These are phyloP conservation scores for Aspergillus sclerotioniger DNA, from an alignment of 495 filamentous ascomycete species.

Conservation along the genomic window DNA sequence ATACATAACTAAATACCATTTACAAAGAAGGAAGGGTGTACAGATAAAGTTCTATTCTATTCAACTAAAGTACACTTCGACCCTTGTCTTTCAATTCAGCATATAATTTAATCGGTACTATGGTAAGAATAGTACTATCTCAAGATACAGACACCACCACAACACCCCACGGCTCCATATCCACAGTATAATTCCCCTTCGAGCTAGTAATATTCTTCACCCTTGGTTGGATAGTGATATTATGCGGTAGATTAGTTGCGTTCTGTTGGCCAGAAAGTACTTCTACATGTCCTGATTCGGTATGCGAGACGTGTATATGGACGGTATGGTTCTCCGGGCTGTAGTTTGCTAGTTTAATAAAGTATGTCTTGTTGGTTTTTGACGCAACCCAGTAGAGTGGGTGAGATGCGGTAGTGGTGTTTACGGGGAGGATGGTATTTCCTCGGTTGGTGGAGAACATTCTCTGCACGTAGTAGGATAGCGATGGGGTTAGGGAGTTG, in stretches of 20 bases:
- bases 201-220: slow-evolving; percentile 9
- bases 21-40: too few relatives aligned
- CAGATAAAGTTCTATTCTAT: too few relatives aligned
- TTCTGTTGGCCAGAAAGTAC: slow-evolving; percentile 25
- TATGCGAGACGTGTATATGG: slow-evolving; percentile 25
- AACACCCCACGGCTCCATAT: slow-evolving; percentile 31
- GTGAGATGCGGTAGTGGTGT: slow-evolving; percentile 40
- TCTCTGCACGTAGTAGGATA: slow-evolving; percentile 41
- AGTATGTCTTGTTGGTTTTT: slow-evolving; percentile 29
- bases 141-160: slow-evolving; percentile 27
- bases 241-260: slow-evolving; percentile 23
- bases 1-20: too few relatives aligned
- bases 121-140: too few relatives aligned
- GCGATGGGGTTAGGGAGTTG: slow-evolving; percentile 36
- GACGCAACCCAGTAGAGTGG: slow-evolving; percentile 62
- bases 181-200: slow-evolving; percentile 25
- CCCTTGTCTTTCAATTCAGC: too few relatives aligned
- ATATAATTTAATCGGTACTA: too few relatives aligned
- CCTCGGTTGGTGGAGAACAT: slow-evolving; percentile 53
- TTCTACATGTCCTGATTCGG: slow-evolving; percentile 24
- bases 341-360: slow-evolving; percentile 37
- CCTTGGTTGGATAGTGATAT: slow-evolving; percentile 21
- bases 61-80: too few relatives aligned
- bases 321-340: slow-evolving; percentile 24
- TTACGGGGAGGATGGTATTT: slow-evolving; percentile 52